phyloP scores from a whole-genome alignment of 73 alveolate species.

The Blepharisma stoltei region DNA sequence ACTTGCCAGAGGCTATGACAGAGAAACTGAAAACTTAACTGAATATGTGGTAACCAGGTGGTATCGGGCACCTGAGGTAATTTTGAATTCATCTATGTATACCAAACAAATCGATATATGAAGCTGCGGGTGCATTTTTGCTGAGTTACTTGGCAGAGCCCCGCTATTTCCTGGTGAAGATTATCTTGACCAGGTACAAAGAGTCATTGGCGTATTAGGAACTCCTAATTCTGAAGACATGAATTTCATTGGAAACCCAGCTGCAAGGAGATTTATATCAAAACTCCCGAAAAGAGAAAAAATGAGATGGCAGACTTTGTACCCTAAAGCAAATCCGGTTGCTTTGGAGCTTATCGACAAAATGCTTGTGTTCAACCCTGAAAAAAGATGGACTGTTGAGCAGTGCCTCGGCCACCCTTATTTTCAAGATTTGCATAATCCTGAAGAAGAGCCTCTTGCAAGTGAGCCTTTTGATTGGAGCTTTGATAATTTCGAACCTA shows the following conservation, averaged over 20 bases:
- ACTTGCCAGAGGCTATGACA: slow-evolving; percentile 54
- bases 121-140: slow-evolving; percentile 70
- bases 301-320: slow-evolving; percentile 42
- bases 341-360: slow-evolving; percentile 67
- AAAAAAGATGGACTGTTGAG: slow-evolving; percentile 34
- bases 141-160: slow-evolving; percentile 52
- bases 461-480: slow-evolving; percentile 65
- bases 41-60: slow-evolving; percentile 72
- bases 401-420: slow-evolving; percentile 31
- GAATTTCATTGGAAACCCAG: slow-evolving; percentile 58
- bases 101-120: slow-evolving; percentile 63
- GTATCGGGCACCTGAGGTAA: slow-evolving; percentile 78
- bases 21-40: slow-evolving; percentile 47
- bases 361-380: slow-evolving; percentile 32
- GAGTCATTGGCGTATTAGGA: slow-evolving; percentile 53
- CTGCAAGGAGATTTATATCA: slow-evolving; percentile 59
- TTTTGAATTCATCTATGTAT: slow-evolving; percentile 42
- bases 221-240: slow-evolving; percentile 59
- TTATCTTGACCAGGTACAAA: slow-evolving; percentile 49
- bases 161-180: slow-evolving; percentile 59
- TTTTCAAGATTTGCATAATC: slow-evolving; percentile 29
- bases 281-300: slow-evolving; percentile 41
- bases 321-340: slow-evolving; percentile 58
- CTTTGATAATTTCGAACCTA: slow-evolving; percentile 69
- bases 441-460: slow-evolving; percentile 45